phyloP scores from a whole-genome alignment of 176 grass and related monocot species.

The Canna indica region DNA sequence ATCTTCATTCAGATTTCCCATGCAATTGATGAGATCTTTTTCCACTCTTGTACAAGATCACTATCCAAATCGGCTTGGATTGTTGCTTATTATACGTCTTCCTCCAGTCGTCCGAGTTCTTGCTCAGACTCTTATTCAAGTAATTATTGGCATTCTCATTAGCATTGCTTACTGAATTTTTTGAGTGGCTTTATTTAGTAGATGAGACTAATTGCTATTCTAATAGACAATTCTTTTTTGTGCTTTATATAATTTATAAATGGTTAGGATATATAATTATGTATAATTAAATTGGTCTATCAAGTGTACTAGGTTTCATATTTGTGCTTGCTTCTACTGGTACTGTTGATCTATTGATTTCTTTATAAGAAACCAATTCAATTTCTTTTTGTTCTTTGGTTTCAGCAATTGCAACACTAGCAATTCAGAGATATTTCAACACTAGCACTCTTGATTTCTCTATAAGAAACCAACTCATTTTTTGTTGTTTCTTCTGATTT shows the following conservation, averaged over 20 bases:
- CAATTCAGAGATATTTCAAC: too few relatives aligned
- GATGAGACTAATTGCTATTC: neutral
- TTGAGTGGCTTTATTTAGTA: neutral
- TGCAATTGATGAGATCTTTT: slow-evolving; percentile 93
- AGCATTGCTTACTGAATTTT: neutral
- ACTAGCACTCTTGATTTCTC: too few relatives aligned
- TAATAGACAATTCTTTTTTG: neutral
- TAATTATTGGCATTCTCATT: slow-evolving; percentile 27
- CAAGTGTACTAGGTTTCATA: neutral
- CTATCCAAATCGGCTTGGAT: slow-evolving; percentile 74
- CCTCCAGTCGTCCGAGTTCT: slow-evolving; percentile 93
- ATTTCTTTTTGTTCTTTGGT: too few relatives aligned
- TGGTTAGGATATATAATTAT: too few relatives aligned
- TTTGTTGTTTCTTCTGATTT: too few relatives aligned
- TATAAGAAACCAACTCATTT: too few relatives aligned
- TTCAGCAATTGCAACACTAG: too few relatives aligned
- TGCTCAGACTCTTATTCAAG: slow-evolving; percentile 89
- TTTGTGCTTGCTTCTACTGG: neutral
- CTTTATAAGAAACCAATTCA: too few relatives aligned
- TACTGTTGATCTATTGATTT: neutral
- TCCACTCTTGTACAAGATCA: slow-evolving; percentile 76
- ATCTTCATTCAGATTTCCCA: slow-evolving; percentile 89
- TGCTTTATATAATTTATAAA: neutral
- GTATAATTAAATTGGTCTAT: too few relatives aligned
- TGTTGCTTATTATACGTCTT: slow-evolving; percentile 74